Base-by-base conservation (phyloP, 139 green algal species). In the Volvox reticuliferus region DNA sequence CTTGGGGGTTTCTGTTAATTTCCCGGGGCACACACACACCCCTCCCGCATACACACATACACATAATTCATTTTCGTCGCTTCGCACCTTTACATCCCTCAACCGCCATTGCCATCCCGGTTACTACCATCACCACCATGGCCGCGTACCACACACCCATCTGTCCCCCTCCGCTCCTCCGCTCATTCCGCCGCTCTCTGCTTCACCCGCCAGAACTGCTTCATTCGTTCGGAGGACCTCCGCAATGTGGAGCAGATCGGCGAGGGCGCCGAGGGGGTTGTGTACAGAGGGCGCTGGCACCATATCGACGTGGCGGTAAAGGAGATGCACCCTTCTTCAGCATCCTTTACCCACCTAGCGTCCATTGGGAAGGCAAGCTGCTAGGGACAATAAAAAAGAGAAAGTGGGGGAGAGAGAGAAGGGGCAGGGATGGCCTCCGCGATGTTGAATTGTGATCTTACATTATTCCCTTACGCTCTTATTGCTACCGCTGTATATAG, bases 221-320 rank as follows among this genome's bases (percentile, higher is more conserved):
- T 90, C 86, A 77, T 90, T 61, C 21, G 22, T 1, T n/a, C 73
- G 9, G 73, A 84, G 26, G 86, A 79, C 9, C 32, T 90, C 32
- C 73, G 86, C 16, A 77, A 83, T 19, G 36, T 90, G 12, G 86
- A 90, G 21, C 22, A 63, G 35, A 65, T 90, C 30, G 86, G 86
- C 33, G 35, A 90, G 50, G 88, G 92, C 65, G 92, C 92, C 1
- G 92, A 90, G 85, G 85, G 92, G 37, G 91, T 86, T 19, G 92
- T 94, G 79, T 93, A 86, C 79, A 79, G 85, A 9, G 92, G 92
- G 21, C 83, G 86, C 35, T 94, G 92, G 92, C 92, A 94, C 75
- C 92, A 94, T 87, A 94, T 94, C 32, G 86, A 93, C 76, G 92
- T 94, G 65, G 92, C 92, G 2, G 89, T 94, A 12, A 90, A 90